Evolutionary conservation across 2,329 filamentous ascomycete species (phyloP).

Genomic region (Podosphaera leucotricha): DNA sequence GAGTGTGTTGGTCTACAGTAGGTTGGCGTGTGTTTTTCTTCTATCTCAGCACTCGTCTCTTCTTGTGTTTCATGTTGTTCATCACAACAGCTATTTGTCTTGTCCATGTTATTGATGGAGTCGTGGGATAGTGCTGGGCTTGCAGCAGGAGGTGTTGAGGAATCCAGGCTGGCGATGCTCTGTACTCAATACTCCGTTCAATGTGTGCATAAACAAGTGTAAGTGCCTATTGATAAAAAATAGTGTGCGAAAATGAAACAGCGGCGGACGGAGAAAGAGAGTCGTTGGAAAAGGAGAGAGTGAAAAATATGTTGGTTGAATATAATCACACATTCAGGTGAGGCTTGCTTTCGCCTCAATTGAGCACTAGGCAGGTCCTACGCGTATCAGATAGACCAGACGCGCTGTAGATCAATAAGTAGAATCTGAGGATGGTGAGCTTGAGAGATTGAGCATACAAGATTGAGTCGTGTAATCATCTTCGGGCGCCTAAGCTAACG

Average conservation of each 20-base stretch:
- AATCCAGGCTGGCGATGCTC: constrained; percentile 25
- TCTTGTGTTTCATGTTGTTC: constrained; percentile 12
- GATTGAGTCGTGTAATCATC: background rate
- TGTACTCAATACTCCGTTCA: background rate
- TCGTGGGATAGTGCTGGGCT: constrained; percentile 29
- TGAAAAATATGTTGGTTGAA: constrained; percentile 1
- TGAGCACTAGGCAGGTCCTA: background rate
- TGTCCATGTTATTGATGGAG: constrained; percentile 23
- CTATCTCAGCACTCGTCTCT: constrained; percentile 11
- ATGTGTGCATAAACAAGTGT: constrained; percentile 1
- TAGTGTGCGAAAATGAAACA: constrained; percentile 3
- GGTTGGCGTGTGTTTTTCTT: constrained; percentile 15
- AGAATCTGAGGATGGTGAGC: background rate
- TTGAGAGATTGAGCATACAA: constrained; percentile 1
- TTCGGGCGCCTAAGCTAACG: background rate
- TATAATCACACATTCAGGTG: background rate
- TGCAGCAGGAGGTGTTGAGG: constrained; percentile 24
- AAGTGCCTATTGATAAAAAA: constrained; percentile 3
- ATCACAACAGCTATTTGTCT: constrained; percentile 24
- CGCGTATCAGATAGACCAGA: background rate
- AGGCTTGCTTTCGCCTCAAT: background rate
- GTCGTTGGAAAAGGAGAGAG: constrained; percentile 2
- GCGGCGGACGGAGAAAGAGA: constrained; percentile 1
- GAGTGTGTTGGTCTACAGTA: constrained; percentile 13
- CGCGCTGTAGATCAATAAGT: background rate